Conservation (phyloP, 1,284 basidiomycete species). For the Rhodotorula sp. region DNA sequence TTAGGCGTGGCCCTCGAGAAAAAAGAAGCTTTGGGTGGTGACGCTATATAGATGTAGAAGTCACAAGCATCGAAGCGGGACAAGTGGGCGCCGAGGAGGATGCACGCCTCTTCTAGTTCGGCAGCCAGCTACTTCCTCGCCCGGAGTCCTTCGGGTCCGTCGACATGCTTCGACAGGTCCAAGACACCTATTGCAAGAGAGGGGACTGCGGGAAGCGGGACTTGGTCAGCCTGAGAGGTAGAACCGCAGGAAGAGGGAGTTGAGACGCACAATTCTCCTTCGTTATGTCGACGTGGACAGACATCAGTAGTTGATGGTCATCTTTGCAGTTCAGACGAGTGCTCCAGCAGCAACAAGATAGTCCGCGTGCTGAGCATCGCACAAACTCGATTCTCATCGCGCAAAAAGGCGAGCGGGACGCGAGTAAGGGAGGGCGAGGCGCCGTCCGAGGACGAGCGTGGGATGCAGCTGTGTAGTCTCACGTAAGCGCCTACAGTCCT, state of each 20-base stretch:
- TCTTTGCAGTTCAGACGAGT: not conserved
- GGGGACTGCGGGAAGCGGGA: not conserved
- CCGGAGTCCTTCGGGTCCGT: conserved; percentile 12
- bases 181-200: conserved; percentile 18
- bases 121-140: conserved; percentile 5
- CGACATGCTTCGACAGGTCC: conserved; percentile 8
- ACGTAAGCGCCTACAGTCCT: no score
- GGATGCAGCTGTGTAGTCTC: no score
- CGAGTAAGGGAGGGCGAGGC: no score
- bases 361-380: no score
- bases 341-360: no score
- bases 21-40: conserved; percentile 26
- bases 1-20: conserved; percentile 27
- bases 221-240: not conserved
- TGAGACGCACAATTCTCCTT: conserved; percentile 10
- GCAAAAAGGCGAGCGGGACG: no score
- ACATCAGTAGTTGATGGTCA: conserved; percentile 12
- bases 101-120: conserved; percentile 16
- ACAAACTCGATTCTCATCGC: no score
- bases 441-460: no score
- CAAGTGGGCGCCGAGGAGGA: not conserved
- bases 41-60: not conserved
- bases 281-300: conserved; percentile 20
- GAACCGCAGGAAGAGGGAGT: not conserved
- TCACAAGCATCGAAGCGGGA: not conserved